Evolutionary conservation across 2,329 filamentous ascomycete genomes (phyloP).

Genomic region (Microdochium nivale): DNA sequence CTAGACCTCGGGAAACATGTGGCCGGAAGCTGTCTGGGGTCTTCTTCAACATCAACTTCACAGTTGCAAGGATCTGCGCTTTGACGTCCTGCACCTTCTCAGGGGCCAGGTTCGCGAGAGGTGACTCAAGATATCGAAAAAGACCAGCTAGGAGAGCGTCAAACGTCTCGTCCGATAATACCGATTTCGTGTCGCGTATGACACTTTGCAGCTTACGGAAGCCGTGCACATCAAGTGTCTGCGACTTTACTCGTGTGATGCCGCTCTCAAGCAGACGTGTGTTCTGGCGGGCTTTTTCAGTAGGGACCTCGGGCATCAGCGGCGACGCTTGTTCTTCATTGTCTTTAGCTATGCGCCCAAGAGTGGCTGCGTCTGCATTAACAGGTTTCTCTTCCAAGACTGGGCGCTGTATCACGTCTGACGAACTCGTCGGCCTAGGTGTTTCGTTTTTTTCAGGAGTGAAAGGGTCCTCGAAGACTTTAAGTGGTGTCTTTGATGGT

Average conservation of each 20-base stretch:
- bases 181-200: slow-evolving; percentile 56
- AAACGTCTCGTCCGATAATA: slow-evolving; percentile 60
- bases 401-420: slow-evolving; percentile 21
- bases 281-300: slow-evolving; percentile 49
- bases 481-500: slow-evolving; percentile 27
- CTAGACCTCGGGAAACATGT: slow-evolving; percentile 59
- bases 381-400: slow-evolving; percentile 53
- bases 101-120: slow-evolving; percentile 40
- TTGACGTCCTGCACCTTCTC: slow-evolving; percentile 66
- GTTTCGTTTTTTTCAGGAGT: slow-evolving; percentile 37
- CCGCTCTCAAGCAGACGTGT: slow-evolving; percentile 62
- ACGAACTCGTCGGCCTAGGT: slow-evolving; percentile 34
- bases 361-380: slow-evolving; percentile 42
- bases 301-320: slow-evolving; percentile 21
- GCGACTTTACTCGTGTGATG: slow-evolving; percentile 62
- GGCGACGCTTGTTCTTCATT: slow-evolving; percentile 5
- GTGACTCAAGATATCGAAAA: slow-evolving; percentile 63
- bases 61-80: slow-evolving; percentile 64
- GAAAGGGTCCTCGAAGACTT: slow-evolving; percentile 58
- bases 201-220: slow-evolving; percentile 72
- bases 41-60: slow-evolving; percentile 63
- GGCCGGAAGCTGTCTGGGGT: slow-evolving; percentile 57
- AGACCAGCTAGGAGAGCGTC: slow-evolving; percentile 58
- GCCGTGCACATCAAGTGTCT: slow-evolving; percentile 70
- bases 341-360: slow-evolving; percentile 13